Conservation (phyloP, 2,329 filamentous ascomycete species). For the Epicoccum nigrum region DNA sequence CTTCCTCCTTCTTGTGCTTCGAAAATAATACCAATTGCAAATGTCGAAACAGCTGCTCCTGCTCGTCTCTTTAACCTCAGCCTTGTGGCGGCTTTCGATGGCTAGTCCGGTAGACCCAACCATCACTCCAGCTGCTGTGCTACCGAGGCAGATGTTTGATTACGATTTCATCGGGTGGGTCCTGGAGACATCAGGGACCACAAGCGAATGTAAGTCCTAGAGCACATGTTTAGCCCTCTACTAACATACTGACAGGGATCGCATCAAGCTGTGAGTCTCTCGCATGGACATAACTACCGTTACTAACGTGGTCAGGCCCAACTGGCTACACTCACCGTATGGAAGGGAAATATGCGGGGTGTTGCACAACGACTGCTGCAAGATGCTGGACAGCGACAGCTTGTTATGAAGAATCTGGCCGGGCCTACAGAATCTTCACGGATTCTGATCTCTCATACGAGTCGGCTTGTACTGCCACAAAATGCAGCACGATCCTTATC, state of each 20-base stretch:
- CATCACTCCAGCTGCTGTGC: constrained; percentile 36
- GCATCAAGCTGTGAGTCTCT: too few relatives aligned
- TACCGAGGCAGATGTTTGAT: constrained; percentile 35
- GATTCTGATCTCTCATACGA: too few relatives aligned
- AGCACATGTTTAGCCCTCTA: not conserved
- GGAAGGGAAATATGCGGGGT: too few relatives aligned
- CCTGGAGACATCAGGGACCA: not conserved
- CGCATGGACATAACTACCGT: too few relatives aligned
- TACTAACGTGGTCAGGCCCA: too few relatives aligned
- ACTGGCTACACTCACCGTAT: too few relatives aligned
- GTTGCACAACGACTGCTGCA: too few relatives aligned
- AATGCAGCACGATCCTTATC: too few relatives aligned
- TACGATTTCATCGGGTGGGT: constrained; percentile 38
- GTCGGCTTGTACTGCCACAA: too few relatives aligned
- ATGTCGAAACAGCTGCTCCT: constrained; percentile 27
- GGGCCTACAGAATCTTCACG: too few relatives aligned
- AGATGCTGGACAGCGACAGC: too few relatives aligned
- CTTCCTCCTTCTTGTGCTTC: not conserved
- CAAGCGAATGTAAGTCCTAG: constrained; percentile 27
- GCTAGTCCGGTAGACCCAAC: constrained; percentile 35
- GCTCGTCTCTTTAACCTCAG: constrained; percentile 20
- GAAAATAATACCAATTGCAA: not conserved
- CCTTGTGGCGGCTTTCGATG: constrained; percentile 18
- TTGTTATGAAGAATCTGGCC: too few relatives aligned
- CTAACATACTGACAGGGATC: constrained; percentile 26